Evolutionary conservation across 225 moss, liverwort and hornwort species (phyloP).

Genomic region (Straminergon stramineum): DNA sequence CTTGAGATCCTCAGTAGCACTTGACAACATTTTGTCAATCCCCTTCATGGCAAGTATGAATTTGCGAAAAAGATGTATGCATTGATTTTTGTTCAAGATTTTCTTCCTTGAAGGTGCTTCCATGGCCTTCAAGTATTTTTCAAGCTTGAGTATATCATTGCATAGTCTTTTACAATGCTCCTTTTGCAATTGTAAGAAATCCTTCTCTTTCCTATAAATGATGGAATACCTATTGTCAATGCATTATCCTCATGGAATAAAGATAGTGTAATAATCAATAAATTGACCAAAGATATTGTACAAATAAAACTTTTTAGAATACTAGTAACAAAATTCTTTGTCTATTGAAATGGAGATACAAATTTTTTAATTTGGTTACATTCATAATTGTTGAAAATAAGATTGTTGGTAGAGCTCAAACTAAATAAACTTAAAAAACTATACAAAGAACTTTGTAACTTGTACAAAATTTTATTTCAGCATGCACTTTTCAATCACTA

Average conservation of each 20-base stretch:
- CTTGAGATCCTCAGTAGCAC: background rate
- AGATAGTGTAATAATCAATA: background rate
- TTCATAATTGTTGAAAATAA: no score
- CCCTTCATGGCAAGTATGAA: background rate
- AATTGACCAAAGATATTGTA: background rate
- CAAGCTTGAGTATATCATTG: background rate
- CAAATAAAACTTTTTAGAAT: no score
- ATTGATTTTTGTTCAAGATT: background rate
- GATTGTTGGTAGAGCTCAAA: no score
- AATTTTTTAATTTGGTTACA: no score
- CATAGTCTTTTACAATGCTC: background rate
- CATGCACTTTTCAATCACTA: background rate
- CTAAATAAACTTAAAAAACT: no score
- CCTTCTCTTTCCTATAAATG: background rate
- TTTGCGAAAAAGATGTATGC: background rate
- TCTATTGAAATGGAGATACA: no score
- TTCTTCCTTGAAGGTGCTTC: background rate
- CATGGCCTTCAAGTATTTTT: background rate
- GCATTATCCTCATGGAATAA: fast-evolving
- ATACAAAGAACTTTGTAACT: no score
- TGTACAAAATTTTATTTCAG: no score
- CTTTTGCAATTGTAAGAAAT: background rate
- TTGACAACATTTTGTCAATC: background rate
- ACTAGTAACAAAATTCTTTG: no score
- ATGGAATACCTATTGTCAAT: background rate